Conservation (phyloP, 2,329 filamentous ascomycete genomes). For the Aspergillus sp. region DNA sequence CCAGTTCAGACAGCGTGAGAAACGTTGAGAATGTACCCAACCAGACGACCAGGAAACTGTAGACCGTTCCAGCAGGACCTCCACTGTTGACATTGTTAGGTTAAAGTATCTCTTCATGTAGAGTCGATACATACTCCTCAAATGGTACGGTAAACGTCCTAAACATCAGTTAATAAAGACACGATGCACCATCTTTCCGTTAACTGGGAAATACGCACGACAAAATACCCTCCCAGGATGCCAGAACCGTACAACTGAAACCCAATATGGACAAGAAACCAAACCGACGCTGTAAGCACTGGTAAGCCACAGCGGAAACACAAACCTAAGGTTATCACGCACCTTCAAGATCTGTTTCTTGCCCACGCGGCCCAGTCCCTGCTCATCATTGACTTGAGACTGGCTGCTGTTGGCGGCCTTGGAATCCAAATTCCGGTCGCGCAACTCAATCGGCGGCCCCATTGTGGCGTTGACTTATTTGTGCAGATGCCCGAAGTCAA, state of each 20-base stretch:
- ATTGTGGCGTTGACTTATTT: background rate
- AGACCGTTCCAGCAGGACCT: conserved; percentile 4
- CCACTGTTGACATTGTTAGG: background rate
- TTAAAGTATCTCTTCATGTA: too few relatives aligned
- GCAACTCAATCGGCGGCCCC: background rate
- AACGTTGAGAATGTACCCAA: conserved; percentile 2
- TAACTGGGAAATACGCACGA: background rate
- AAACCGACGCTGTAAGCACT: background rate
- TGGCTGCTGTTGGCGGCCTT: conserved; percentile 2
- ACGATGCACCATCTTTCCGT: background rate
- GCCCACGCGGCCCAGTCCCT: conserved; percentile 3
- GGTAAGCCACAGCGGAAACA: background rate
- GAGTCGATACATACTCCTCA: background rate
- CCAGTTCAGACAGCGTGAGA: conserved; percentile 1
- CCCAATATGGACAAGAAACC: conserved; percentile 4
- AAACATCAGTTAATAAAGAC: background rate
- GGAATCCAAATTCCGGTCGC: background rate
- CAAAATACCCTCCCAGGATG: conserved; percentile 4
- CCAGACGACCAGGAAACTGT: conserved; percentile 7
- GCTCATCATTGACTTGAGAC: background rate
- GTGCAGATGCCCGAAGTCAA: background rate
- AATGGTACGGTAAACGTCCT: background rate
- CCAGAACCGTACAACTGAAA: conserved; percentile 1
- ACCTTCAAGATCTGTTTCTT: conserved; percentile 7
- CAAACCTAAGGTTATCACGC: background rate